A percentile compares a stretch with the other conserved stretches of the same genome.
phyloP scores from a whole-genome alignment of 2,329 filamentous ascomycete genomes.

The Stemphylium beticola region DNA sequence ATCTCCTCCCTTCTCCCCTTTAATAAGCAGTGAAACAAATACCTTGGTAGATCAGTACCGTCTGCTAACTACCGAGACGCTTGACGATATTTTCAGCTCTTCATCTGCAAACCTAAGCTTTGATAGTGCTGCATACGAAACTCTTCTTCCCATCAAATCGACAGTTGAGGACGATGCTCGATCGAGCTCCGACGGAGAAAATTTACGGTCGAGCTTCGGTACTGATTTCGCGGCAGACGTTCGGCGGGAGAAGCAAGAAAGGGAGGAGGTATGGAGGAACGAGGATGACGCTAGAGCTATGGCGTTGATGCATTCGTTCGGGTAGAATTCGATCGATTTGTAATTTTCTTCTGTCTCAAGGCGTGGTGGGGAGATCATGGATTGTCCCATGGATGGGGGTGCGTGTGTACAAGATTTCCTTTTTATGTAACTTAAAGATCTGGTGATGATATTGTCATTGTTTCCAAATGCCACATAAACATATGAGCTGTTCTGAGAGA shows the following conservation, averaged over 20 bases:
- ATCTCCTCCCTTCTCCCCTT: neutral
- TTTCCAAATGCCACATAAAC: too few relatives aligned
- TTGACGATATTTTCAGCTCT: neutral
- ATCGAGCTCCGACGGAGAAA: neutral
- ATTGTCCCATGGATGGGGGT: too few relatives aligned
- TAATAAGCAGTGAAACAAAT: neutral
- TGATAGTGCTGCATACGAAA: neutral
- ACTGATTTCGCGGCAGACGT: neutral
- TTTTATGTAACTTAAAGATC: too few relatives aligned
- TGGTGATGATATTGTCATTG: too few relatives aligned
- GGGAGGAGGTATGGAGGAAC: neutral
- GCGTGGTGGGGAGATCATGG: neutral
- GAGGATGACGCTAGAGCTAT: slow-evolving; percentile 4
- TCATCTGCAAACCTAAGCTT: neutral
- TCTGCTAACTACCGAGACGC: neutral
- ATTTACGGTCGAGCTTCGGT: slow-evolving; percentile 1
- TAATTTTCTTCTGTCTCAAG: neutral
- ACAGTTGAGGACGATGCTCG: neutral
- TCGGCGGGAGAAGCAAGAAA: neutral
- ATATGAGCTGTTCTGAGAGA: too few relatives aligned
- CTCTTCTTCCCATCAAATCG: neutral
- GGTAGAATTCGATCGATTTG: neutral
- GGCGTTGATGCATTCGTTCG: slow-evolving; percentile 1
- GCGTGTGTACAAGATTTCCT: too few relatives aligned
- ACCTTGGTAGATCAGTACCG: neutral